These are phyloP conservation scores for Fusarium penzigii DNA, from an alignment of 2,329 filamentous ascomycete species.

Conservation along the genomic window DNA sequence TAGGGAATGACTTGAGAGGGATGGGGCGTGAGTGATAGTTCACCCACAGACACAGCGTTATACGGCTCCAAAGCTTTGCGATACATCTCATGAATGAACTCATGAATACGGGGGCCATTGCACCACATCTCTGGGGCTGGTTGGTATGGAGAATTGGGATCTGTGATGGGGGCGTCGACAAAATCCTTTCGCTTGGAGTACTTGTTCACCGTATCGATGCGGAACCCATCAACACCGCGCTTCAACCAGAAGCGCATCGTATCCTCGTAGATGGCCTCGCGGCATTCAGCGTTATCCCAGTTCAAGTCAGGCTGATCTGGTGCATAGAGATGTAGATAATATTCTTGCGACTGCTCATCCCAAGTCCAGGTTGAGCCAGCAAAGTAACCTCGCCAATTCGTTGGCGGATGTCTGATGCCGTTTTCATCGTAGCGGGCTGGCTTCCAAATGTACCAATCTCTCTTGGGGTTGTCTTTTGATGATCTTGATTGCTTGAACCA, in stretches of 20 bases:
- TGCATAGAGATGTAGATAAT: constrained; percentile 64
- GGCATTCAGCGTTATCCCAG: constrained; percentile 69
- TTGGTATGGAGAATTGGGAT: constrained; percentile 39
- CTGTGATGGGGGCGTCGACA: constrained; percentile 51
- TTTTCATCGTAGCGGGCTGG: constrained; percentile 53
- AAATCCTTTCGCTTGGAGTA: constrained; percentile 62
- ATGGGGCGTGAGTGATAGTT: constrained; percentile 58
- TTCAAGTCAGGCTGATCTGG: constrained; percentile 75
- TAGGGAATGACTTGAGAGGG: constrained; percentile 55
- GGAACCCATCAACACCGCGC: constrained; percentile 64
- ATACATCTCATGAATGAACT: constrained; percentile 62
- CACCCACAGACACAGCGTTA: constrained; percentile 62
- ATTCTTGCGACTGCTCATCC: constrained; percentile 52
- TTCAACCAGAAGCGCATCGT: constrained; percentile 76
- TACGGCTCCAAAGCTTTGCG: constrained; percentile 53
- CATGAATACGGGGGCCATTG: constrained; percentile 63
- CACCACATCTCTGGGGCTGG: constrained; percentile 53
- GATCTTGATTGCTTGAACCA: constrained; percentile 60
- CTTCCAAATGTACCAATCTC: constrained; percentile 69
- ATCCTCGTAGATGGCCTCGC: constrained; percentile 64
- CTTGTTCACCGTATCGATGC: constrained; percentile 69
- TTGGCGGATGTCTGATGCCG: constrained; percentile 59
- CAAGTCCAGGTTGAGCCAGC: constrained; percentile 53
- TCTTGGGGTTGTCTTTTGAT: constrained; percentile 51
- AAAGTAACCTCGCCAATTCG: constrained; percentile 55